Percentiles rank a stretch among this genome's conserved stretches.
Evolutionary conservation across 495 filamentous ascomycete species (phyloP).

Genomic region (Talaromyces borbonicus): DNA sequence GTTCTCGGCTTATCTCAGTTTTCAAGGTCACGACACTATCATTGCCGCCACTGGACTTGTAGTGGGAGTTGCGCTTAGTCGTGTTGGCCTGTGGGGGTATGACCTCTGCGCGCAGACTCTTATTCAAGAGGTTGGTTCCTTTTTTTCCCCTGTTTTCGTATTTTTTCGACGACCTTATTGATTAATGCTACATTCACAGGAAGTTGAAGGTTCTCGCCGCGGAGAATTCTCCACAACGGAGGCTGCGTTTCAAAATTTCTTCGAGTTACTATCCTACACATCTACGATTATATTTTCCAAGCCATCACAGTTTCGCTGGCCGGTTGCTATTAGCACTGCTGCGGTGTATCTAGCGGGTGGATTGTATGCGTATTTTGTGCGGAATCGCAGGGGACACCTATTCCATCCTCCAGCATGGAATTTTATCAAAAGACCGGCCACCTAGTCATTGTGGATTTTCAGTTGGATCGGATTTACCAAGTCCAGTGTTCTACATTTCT

Average conservation of each 20-base stretch:
- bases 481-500: not conserved
- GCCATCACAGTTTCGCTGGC: conserved; percentile 52
- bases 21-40: conserved; percentile 8
- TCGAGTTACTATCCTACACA: conserved; percentile 53
- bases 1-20: conserved; percentile 8
- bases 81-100: conserved; percentile 58
- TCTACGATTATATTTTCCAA: conserved; percentile 48
- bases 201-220: conserved; percentile 21
- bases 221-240: conserved; percentile 56
- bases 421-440: not conserved
- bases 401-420: conserved; percentile 38
- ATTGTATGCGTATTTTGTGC: conserved; percentile 47
- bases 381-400: conserved; percentile 51
- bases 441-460: not conserved
- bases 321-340: conserved; percentile 44
- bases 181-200: conserved; percentile 21
- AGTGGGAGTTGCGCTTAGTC: conserved; percentile 43
- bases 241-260: conserved; percentile 51
- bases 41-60: conserved; percentile 38
- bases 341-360: conserved; percentile 39
- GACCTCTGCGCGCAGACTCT: conserved; percentile 57
- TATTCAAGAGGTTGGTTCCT: conserved; percentile 47
- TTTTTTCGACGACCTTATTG: not conserved
- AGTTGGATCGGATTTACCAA: not conserved
- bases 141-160: conserved; percentile 1